Evolutionary conservation across 1,139 yeast species (phyloP), one percentile per base, ranked within the genome.

Genomic region (Dujonia santamariae): DNA sequence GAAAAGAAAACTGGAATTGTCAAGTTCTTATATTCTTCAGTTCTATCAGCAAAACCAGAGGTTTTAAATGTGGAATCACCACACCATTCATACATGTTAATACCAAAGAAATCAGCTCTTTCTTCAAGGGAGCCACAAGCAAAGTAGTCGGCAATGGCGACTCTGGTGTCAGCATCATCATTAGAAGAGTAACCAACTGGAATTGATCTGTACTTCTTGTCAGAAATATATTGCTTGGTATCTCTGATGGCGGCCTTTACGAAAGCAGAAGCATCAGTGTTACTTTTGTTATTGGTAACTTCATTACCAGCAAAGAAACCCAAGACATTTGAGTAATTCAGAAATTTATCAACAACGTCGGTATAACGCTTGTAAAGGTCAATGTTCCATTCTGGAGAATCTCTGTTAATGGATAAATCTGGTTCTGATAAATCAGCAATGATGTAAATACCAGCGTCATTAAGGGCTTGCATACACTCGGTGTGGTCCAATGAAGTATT

Each of bases 291-390:
- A 47, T 67, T 67, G 51, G 92, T 81, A 40, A 90, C 84, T 67
- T 90, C 97, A 56, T 90, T 90, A 52, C 97, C 97, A 30, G 95
- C 80, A 54, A 90, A 82, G 67, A 87, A 87, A n/a, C 96, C 97
- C 42, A 88, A 63, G 11, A 86, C 72, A 55, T 90, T 90, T 38
- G 95, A 80, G 62, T 85, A 90, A 49, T 78, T 72, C 51, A 81
- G 78, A 64, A 90, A 85, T 38, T 82, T 83, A 53, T 90, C 96
- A 46, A 88, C 81, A 44, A 88, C 82, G 38, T 73, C 75, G 59
- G 90, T 86, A 41, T 87, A 86, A 54, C 92, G 81, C 34, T 75
- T 62, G 53, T 84, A 66, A 54, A 86, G 84, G 31, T 67, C 72
- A 21, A 75, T 62, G 53, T 76, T 80, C 75, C 94, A 88, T 45